Conservation (phyloP, 345 rosid species). For the Mallotus nudiflorus region DNA sequence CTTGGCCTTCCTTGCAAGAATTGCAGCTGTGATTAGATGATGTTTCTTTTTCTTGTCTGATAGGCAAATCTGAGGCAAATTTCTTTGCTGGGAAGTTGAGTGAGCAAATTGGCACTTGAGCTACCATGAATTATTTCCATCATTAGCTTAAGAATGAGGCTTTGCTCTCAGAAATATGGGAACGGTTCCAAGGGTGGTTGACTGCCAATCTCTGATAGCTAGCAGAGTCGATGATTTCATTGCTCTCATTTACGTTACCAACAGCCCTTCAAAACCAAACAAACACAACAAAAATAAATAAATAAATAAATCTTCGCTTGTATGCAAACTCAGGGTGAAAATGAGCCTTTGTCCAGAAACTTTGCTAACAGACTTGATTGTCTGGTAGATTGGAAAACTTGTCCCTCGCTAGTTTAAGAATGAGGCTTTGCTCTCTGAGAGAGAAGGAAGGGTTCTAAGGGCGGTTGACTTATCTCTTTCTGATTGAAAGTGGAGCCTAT, state of each 20-base stretch:
- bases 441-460: neutral
- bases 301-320: too few relatives aligned
- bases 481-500: neutral
- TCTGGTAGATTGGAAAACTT: neutral
- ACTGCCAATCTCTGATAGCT: neutral
- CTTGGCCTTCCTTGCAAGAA: too few relatives aligned
- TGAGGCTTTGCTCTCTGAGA: constrained; percentile 4
- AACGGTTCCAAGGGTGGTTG: neutral
- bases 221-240: neutral
- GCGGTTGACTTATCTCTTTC: neutral
- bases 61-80: too few relatives aligned
- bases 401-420: neutral
- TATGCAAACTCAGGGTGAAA: neutral
- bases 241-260: neutral
- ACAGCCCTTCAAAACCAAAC: neutral
- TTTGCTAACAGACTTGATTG: too few relatives aligned
- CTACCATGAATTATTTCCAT: too few relatives aligned
- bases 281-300: neutral
- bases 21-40: too few relatives aligned
- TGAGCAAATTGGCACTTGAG: too few relatives aligned
- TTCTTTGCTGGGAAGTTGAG: too few relatives aligned
- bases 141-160: neutral
- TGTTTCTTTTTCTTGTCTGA: too few relatives aligned
- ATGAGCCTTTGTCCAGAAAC: neutral
- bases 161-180: neutral